phyloP scores from a whole-genome alignment of 768 basidiomycete genomes.

The Sarcomyxa edulis region DNA sequence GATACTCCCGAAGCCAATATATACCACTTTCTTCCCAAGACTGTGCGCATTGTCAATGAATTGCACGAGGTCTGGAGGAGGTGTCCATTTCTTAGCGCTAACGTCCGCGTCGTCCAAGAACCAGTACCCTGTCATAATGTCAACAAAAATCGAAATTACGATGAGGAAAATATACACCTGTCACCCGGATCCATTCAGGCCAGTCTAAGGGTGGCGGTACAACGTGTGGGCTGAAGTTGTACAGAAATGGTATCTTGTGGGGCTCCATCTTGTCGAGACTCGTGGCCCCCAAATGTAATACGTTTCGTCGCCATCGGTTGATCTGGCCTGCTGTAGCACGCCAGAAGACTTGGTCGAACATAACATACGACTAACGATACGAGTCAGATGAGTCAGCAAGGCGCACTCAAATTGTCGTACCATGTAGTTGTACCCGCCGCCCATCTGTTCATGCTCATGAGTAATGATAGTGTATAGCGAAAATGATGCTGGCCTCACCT shows the following conservation, averaged over 20 bases:
- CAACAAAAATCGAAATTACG: slow-evolving; percentile 1
- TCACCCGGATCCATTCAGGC: slow-evolving; percentile 97
- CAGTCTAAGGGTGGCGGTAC: slow-evolving; percentile 95
- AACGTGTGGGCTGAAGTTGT: slow-evolving; percentile 90
- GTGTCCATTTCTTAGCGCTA: slow-evolving; percentile 82
- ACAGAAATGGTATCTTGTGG: slow-evolving; percentile 96
- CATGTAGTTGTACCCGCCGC: slow-evolving; percentile 98
- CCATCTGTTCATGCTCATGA: slow-evolving; percentile 57
- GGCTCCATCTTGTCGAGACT: slow-evolving; percentile 94
- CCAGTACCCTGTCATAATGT: slow-evolving; percentile 74
- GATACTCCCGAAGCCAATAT: slow-evolving; percentile 97
- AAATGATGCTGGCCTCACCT: slow-evolving; percentile 39
- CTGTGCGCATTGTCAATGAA: slow-evolving; percentile 81
- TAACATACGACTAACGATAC: slow-evolving; percentile 70
- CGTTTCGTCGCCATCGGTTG: slow-evolving; percentile 85
- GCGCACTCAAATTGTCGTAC: slow-evolving; percentile 40
- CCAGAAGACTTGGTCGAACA: slow-evolving; percentile 99
- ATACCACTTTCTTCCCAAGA: slow-evolving; percentile 84
- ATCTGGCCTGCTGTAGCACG: slow-evolving; percentile 90
- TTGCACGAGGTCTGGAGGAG: slow-evolving; percentile 70
- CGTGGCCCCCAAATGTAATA: slow-evolving; percentile 72
- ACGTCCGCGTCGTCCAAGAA: slow-evolving; percentile 93
- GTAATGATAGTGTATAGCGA: slow-evolving; percentile 1
- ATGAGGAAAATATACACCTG: slow-evolving; percentile 41
- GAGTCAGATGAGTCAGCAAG: slow-evolving; percentile 5